Base-by-base conservation (phyloP, 2,329 filamentous ascomycete genomes). In the Ustulina deusta region DNA sequence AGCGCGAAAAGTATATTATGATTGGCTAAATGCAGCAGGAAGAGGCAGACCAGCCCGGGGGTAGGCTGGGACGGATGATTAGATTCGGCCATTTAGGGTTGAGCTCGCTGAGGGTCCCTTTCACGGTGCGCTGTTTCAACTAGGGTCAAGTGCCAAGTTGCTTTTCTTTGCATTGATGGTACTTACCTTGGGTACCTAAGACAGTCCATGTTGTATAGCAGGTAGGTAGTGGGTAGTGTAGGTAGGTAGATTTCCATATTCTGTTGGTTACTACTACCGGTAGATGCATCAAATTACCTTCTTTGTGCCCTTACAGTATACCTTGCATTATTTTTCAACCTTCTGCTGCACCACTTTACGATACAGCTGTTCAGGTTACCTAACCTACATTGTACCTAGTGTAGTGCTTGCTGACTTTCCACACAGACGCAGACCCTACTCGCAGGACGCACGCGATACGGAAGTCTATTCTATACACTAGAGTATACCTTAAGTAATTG, bases 21-120 rank as follows among this genome's bases (percentile, higher is more conserved):
- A 68, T 70, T 72, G 70, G 70, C 46, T 46, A 36, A 6, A 29
- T 46, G 58, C 44, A 25, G 61, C 56, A 64, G 69, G 69, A 67
- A 48, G 57, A 61, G 61, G 42, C 44, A 66, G 56, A 34, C 60
- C 66, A 62, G 63, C 66, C 57, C 38, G 59, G 58, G 59, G 63
- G 56, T 51, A 51, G 32, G 57, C 57, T 69, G 51, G 63, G 60
- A 65, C 66, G 59, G 69, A 52, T 68, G 66, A 72, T 68, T 69
- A 70, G 57, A 63, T 70, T 71, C 62, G 57, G 69, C 65, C 70
- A 69, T 61, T 71, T 46, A 69, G 55, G 66, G 57, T 38, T 63
- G 27, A 69, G 58, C 69, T 51, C 52, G 42, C 58, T n/a, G 34
- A 40, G 25, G 25, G 56, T n/a, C 62, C 49, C 58, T 66, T 61